phyloP scores from a whole-genome alignment of 345 rosid species.

The Moricandia moricandioides region DNA sequence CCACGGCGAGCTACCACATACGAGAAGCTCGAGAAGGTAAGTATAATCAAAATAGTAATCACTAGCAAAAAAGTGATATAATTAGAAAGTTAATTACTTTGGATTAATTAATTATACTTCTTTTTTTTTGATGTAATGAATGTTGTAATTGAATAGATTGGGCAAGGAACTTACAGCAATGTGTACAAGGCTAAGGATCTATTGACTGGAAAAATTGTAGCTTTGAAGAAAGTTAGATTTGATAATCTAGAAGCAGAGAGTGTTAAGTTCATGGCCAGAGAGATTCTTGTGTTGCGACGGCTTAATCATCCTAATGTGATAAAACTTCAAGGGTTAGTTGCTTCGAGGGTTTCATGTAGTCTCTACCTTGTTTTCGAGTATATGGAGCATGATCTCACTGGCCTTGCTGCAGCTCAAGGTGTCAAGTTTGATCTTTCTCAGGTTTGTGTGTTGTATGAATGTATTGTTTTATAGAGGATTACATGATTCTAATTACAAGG shows the following conservation, averaged over 20 bases:
- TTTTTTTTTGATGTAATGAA: not conserved
- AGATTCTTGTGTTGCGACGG: slow-evolving; percentile 70
- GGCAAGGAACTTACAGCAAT: slow-evolving; percentile 93
- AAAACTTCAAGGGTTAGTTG: slow-evolving; percentile 82
- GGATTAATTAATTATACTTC: not conserved
- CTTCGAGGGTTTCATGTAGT: slow-evolving; percentile 87
- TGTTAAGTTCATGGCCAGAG: slow-evolving; percentile 94
- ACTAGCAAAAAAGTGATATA: not conserved
- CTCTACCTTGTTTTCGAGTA: slow-evolving; percentile 86
- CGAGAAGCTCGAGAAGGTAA: slow-evolving; percentile 84
- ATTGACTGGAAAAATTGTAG: slow-evolving; percentile 78
- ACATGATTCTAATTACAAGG: not conserved
- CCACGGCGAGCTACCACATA: slow-evolving; percentile 80
- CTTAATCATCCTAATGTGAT: slow-evolving; percentile 86
- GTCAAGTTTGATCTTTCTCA: slow-evolving; percentile 85
- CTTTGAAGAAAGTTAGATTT: slow-evolving; percentile 90
- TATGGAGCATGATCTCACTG: slow-evolving; percentile 96
- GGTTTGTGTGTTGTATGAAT: slow-evolving; percentile 41
- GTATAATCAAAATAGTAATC: not conserved
- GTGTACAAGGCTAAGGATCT: slow-evolving; percentile 92
- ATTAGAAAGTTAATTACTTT: slow-evolving; percentile 2
- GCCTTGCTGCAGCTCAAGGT: slow-evolving; percentile 65
- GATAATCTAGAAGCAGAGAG: slow-evolving; percentile 91
- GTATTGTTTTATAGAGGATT: not conserved
- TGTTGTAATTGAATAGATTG: slow-evolving; percentile 50